phyloP scores from a whole-genome alignment of 2,329 filamentous ascomycete genomes.

The Dothidotthia symphoricarpi region DNA sequence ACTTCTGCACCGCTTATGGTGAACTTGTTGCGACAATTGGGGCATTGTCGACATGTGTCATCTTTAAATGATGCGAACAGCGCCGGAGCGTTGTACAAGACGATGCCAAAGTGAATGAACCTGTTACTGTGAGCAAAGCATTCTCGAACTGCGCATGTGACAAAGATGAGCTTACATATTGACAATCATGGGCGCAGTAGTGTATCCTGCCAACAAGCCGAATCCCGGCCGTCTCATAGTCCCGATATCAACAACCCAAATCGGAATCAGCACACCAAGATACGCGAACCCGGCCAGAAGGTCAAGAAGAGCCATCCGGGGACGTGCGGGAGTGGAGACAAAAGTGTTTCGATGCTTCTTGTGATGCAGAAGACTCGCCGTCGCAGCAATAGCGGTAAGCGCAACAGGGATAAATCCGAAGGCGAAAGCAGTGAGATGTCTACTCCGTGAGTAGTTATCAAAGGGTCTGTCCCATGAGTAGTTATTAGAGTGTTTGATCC shows the following conservation, averaged over 20 bases:
- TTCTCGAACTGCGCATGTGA: neutral
- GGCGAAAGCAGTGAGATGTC: constrained; percentile 8
- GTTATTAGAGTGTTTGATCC: too few species aligned
- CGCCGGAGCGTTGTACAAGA: constrained; percentile 6
- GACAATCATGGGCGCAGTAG: constrained; percentile 19
- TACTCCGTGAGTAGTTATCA: constrained; percentile 1
- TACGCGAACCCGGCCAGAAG: constrained; percentile 5
- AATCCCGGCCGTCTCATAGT: constrained; percentile 3
- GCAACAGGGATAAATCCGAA: constrained; percentile 19
- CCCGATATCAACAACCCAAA: constrained; percentile 12
- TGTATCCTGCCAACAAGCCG: constrained; percentile 16
- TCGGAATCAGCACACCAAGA: constrained; percentile 11
- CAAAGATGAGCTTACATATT: constrained; percentile 13
- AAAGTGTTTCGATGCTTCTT: constrained; percentile 4
- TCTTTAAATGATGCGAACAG: neutral
- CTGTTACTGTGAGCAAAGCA: constrained; percentile 4
- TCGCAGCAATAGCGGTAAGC: constrained; percentile 9
- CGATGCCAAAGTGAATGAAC: constrained; percentile 12
- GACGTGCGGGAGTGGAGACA: neutral
- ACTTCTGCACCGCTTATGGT: neutral
- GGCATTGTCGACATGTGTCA: constrained; percentile 12
- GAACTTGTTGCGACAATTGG: constrained; percentile 17
- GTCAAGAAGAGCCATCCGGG: constrained; percentile 9
- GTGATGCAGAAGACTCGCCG: constrained; percentile 2
- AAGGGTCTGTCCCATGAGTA: constrained; percentile 1